Evolutionary conservation across 352 stramenopile species (phyloP), one percentile per base, ranked within the genome.

Genomic region (Phytopythium helicoides): DNA sequence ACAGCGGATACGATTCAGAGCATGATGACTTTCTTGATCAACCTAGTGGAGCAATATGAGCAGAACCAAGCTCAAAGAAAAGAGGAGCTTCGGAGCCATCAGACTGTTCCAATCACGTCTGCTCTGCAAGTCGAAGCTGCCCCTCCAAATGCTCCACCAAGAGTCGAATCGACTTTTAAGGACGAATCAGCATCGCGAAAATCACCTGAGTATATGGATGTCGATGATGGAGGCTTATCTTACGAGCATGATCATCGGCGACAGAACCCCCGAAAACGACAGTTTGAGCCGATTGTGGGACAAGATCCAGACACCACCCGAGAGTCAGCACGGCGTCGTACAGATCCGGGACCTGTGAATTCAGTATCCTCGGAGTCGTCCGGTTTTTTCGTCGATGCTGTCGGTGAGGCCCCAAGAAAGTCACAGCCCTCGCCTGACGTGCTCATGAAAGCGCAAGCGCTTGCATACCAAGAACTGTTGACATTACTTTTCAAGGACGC

Each of bases 391-490:
- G 62, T 78, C 6, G 81, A 92, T 44, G 56, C 66, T 28, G 73
- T 68, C 6, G 81, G 81, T 7, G 68, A 76, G 25, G 35, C 53
- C 12, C 68, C 49, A 21, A 40, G 58, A 25, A 22, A 46, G 3
- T 52, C 52, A 18, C 34, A 58, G 16, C 71, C 66, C 4, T 64
- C 54, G 8, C 67, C 61, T 44, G 60, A 81, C 60, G 50, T 66
- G 54, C 46, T 62, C 6, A 49, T 71, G n/a, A 64, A 81, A 52
- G 54, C 64, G 28, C 71, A 68, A 35, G 78, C 83, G 4, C 72
- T 83, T 0, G 57, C 63, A 23, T 92, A 92, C 46, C 71, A 88
- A 39, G 69, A 84, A 44, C 40, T 92, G 14, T 44, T 92, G 45
- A 52, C 60, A n/a, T 54, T 74, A 35, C 52, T 89, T 26, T 81